These are phyloP conservation scores for Penicillium italicum DNA, from an alignment of 2,329 filamentous ascomycete genomes.

Conservation along the genomic window DNA sequence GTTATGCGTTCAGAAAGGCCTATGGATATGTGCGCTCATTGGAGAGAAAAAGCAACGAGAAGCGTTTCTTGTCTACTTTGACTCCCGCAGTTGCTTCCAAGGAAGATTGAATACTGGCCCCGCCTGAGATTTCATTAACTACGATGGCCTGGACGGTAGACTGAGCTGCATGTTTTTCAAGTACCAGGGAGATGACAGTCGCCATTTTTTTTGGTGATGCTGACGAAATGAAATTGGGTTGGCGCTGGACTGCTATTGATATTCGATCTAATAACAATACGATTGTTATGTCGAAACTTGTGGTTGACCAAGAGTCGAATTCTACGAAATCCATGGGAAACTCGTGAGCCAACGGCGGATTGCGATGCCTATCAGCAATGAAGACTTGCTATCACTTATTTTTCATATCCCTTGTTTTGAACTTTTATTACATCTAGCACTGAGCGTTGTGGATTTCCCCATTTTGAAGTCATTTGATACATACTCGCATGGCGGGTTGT, in stretches of 20 bases:
- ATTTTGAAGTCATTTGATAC: background rate
- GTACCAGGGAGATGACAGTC: background rate
- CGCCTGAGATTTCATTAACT: background rate
- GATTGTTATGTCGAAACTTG: slow-evolving; percentile 11
- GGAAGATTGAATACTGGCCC: background rate
- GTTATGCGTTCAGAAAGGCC: too few species aligned
- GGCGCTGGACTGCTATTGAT: slow-evolving; percentile 15
- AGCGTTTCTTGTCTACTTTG: background rate
- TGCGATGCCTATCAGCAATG: background rate
- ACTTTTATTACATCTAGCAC: background rate
- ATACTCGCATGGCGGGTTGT: background rate
- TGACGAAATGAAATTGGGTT: background rate
- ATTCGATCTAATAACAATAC: slow-evolving; percentile 19
- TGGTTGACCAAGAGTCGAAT: background rate
- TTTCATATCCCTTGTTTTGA: too few species aligned
- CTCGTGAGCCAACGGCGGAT: background rate
- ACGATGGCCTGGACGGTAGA: background rate
- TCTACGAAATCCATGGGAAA: background rate
- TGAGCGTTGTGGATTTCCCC: background rate
- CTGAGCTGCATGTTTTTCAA: background rate
- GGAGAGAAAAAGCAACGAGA: too few species aligned
- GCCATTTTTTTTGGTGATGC: background rate
- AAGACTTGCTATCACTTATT: background rate
- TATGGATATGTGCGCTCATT: too few species aligned
- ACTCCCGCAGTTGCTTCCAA: too few species aligned